Evolutionary conservation across 2,329 filamentous ascomycete genomes (phyloP).

Genomic region (Colletotrichum magnum): DNA sequence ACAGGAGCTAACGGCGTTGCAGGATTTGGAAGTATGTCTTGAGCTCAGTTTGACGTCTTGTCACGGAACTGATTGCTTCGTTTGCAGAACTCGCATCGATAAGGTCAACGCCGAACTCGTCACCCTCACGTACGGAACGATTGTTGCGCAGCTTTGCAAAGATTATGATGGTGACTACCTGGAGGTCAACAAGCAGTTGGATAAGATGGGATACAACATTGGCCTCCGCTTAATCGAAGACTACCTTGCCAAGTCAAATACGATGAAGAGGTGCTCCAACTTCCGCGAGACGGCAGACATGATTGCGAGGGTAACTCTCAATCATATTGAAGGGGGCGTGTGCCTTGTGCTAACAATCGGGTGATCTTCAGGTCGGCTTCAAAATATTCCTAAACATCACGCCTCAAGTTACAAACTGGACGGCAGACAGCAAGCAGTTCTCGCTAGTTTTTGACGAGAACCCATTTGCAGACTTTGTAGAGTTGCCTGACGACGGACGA

Average conservation of each 20-base stretch:
- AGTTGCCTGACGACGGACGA: conserved; percentile 93
- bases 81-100: conserved; percentile 86
- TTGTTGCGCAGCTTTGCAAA: conserved; percentile 95
- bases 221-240: conserved; percentile 96
- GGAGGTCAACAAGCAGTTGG: conserved; percentile 97
- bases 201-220: conserved; percentile 99
- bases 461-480: conserved; percentile 95
- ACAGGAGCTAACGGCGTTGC: conserved; percentile 40
- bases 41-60: neutral
- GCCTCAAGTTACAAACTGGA: conserved; percentile 95
- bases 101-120: conserved; percentile 99
- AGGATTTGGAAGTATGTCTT: conserved; percentile 92
- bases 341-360: conserved; percentile 41
- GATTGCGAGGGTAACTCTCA: conserved; percentile 82
- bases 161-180: conserved; percentile 95
- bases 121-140: conserved; percentile 96
- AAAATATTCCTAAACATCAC: conserved; percentile 99
- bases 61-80: conserved; percentile 44
- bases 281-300: conserved; percentile 97
- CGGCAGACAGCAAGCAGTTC: conserved; percentile 95
- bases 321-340: neutral
- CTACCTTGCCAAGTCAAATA: conserved; percentile 95
- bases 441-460: conserved; percentile 98
- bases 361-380: conserved; percentile 82
- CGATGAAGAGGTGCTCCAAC: conserved; percentile 88